Evolutionary conservation across 2,329 filamentous ascomycete genomes (phyloP).

Genomic region (Apiospora aurea): DNA sequence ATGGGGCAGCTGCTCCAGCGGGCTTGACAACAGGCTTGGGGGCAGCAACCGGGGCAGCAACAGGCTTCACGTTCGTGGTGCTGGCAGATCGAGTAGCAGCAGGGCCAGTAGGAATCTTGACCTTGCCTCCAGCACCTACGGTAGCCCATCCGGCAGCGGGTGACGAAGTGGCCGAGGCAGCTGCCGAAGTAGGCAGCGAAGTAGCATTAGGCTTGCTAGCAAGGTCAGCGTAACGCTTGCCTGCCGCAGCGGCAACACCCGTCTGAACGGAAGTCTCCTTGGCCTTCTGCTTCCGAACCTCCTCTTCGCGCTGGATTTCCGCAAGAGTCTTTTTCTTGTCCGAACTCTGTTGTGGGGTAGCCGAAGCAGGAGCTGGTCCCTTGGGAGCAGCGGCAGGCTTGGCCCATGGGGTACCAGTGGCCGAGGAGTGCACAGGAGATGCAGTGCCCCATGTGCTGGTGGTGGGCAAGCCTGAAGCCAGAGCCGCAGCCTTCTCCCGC

Average conservation of each 20-base stretch:
- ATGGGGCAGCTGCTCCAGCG: conserved; percentile 49
- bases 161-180: conserved; percentile 48
- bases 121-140: conserved; percentile 91
- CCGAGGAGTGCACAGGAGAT: conserved; percentile 69
- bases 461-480: conserved; percentile 82
- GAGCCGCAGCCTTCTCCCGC: conserved; percentile 66
- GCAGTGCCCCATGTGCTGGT: conserved; percentile 88
- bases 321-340: conserved; percentile 85
- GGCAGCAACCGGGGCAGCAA: conserved; percentile 36
- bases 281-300: conserved; percentile 82
- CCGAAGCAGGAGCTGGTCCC: conserved; percentile 39
- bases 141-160: conserved; percentile 83
- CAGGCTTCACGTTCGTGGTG: conserved; percentile 49
- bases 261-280: conserved; percentile 58
- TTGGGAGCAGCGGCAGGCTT: conserved; percentile 64
- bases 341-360: conserved; percentile 44
- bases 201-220: conserved; percentile 72
- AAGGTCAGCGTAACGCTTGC: conserved; percentile 94
- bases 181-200: conserved; percentile 48
- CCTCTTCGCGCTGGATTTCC: conserved; percentile 97
- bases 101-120: conserved; percentile 74
- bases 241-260: conserved; percentile 55
- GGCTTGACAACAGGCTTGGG: conserved; percentile 60
- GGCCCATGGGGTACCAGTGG: conserved; percentile 67
- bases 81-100: conserved; percentile 56